Evolutionary conservation across 345 rosid species (phyloP).

Genomic region (Lepidium aucheri): DNA sequence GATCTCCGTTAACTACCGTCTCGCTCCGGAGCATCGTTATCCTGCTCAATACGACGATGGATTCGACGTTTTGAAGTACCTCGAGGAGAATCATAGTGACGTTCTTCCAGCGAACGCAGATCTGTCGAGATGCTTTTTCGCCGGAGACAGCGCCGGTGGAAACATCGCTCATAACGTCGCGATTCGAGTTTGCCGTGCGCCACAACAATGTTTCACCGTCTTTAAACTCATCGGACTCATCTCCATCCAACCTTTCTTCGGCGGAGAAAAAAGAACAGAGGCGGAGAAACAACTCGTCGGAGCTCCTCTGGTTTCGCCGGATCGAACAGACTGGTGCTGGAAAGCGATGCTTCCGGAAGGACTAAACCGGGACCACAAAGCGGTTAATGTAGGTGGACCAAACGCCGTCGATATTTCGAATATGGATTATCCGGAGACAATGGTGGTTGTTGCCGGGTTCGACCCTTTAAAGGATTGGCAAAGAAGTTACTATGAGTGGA

Average conservation of each 20-base stretch:
- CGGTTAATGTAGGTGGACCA: slow-evolving; percentile 27
- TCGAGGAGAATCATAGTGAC: slow-evolving; percentile 29
- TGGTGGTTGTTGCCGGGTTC: slow-evolving; percentile 47
- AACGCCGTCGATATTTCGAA: slow-evolving; percentile 35
- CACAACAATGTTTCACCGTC: not conserved
- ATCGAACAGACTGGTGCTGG: slow-evolving; percentile 53
- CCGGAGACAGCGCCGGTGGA: slow-evolving; percentile 83
- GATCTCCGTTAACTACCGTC: slow-evolving; percentile 73
- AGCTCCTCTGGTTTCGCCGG: slow-evolving; percentile 33
- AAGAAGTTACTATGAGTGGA: slow-evolving; percentile 55
- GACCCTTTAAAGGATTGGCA: slow-evolving; percentile 89
- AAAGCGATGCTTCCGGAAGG: slow-evolving; percentile 51
- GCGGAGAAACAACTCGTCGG: slow-evolving; percentile 40
- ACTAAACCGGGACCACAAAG: slow-evolving; percentile 44
- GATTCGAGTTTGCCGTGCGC: slow-evolving; percentile 23
- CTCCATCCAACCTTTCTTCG: slow-evolving; percentile 72
- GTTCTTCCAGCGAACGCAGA: slow-evolving; percentile 50
- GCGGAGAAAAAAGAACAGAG: slow-evolving; percentile 69
- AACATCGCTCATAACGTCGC: slow-evolving; percentile 77
- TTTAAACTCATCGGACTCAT: slow-evolving; percentile 42
- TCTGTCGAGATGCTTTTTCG: slow-evolving; percentile 46
- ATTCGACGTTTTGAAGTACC: slow-evolving; percentile 46
- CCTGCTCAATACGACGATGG: slow-evolving; percentile 81
- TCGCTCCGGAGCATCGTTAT: slow-evolving; percentile 59
- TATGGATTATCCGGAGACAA: slow-evolving; percentile 45